phyloP scores from a whole-genome alignment of 2,329 filamentous ascomycete genomes.

The Purpureocillium takamizusanense region DNA sequence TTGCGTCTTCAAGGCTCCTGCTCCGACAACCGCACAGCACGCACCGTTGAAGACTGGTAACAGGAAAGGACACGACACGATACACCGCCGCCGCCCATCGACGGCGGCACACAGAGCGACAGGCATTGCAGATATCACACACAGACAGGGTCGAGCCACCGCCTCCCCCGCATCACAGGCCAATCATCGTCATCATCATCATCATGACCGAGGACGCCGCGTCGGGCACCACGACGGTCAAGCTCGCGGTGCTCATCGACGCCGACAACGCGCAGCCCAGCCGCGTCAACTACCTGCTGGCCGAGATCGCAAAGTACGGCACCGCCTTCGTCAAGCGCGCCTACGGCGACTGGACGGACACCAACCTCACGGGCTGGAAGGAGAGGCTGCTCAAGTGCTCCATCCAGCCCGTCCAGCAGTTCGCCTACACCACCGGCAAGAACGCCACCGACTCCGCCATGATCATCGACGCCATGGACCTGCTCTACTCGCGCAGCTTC shows the following conservation, averaged over 20 bases:
- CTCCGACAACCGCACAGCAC: no score
- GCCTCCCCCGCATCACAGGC: no score
- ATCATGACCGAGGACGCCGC: no score
- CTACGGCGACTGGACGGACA: conserved; percentile 24
- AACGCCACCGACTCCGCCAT: conserved; percentile 25
- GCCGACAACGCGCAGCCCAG: conserved; percentile 19
- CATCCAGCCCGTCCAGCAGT: conserved; percentile 26
- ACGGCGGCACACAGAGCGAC: no score
- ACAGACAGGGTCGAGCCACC: no score
- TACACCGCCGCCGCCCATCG: no score
- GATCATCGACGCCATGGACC: conserved; percentile 28
- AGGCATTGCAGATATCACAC: no score
- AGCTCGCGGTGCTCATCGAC: conserved; percentile 23
- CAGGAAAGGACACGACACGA: no score
- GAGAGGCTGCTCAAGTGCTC: conserved; percentile 18
- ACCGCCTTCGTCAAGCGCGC: conserved; percentile 19
- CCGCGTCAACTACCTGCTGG: conserved; percentile 12
- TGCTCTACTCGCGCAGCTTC: conserved; percentile 21
- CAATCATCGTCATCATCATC: no score
- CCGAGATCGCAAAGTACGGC: conserved; percentile 23
- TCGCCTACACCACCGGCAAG: conserved; percentile 24
- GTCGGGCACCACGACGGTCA: conserved; percentile 8
- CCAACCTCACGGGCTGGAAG: conserved; percentile 19
- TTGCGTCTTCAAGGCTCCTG: no score
- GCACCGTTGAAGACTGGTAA: no score